Conservation (phyloP, 2,329 filamentous ascomycete species). For the Cercospora sojina region DNA sequence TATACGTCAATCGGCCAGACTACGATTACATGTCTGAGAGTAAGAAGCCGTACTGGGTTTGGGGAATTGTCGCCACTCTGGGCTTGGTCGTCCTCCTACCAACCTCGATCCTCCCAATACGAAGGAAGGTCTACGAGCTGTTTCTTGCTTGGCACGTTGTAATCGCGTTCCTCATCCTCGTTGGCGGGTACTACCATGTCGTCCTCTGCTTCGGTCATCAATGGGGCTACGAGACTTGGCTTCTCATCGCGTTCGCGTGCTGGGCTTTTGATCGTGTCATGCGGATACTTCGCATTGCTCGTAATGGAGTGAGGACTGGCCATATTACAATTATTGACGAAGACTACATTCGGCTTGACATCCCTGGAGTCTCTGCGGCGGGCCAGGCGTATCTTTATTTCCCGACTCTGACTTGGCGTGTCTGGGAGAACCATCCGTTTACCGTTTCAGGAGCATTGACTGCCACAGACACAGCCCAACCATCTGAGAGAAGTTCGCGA, state of each 20-base stretch:
- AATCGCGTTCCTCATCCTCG: slow-evolving; percentile 44
- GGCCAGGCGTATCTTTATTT: slow-evolving; percentile 52
- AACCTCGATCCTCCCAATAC: slow-evolving; percentile 41
- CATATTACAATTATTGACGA: slow-evolving; percentile 39
- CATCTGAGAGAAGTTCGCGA: not conserved
- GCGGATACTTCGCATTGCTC: slow-evolving; percentile 43
- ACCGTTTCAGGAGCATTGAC: slow-evolving; percentile 38
- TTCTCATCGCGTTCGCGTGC: slow-evolving; percentile 46
- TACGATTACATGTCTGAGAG: slow-evolving; percentile 19
- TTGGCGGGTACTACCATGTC: slow-evolving; percentile 49
- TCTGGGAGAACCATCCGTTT: slow-evolving; percentile 59
- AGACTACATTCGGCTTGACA: slow-evolving; percentile 44
- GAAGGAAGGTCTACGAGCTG: slow-evolving; percentile 44
- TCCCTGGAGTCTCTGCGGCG: slow-evolving; percentile 43
- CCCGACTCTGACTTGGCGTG: slow-evolving; percentile 43
- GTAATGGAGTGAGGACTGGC: slow-evolving; percentile 42
- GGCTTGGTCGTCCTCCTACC: slow-evolving; percentile 34
- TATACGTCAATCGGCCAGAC: slow-evolving; percentile 34
- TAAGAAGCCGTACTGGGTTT: slow-evolving; percentile 29
- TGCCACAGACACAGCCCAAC: not conserved
- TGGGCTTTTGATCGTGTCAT: slow-evolving; percentile 51
- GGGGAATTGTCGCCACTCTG: slow-evolving; percentile 26
- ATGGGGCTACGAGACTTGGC: slow-evolving; percentile 52
- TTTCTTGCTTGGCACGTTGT: slow-evolving; percentile 49
- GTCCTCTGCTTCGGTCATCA: slow-evolving; percentile 37